These are phyloP conservation scores for Spiromastix sp. DNA, from an alignment of 2,329 filamentous ascomycete genomes.

Conservation along the genomic window DNA sequence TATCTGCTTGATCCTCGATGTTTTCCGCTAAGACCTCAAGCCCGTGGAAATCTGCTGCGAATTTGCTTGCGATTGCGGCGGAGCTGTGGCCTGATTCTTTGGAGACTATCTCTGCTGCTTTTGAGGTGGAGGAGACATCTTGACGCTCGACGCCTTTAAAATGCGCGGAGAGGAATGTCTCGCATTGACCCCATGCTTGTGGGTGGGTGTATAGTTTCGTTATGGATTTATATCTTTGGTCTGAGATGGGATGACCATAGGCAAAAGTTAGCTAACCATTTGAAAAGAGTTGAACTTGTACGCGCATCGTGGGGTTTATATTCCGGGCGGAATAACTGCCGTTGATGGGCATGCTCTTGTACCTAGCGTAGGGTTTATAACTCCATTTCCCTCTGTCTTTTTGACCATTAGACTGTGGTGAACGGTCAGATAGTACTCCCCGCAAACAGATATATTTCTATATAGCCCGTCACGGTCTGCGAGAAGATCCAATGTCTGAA, in stretches of 20 bases:
- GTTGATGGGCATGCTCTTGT: no score
- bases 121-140: constrained; percentile 77
- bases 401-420: constrained; percentile 70
- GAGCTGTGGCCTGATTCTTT: constrained; percentile 49
- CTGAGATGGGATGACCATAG: constrained; percentile 5
- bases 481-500: constrained; percentile 80
- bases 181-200: constrained; percentile 90
- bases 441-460: constrained; percentile 62
- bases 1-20: constrained; percentile 37
- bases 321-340: no score
- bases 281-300: neutral
- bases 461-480: constrained; percentile 60
- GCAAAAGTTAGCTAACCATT: neutral
- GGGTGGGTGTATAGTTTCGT: constrained; percentile 82
- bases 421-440: constrained; percentile 77
- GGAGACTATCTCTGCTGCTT: constrained; percentile 66
- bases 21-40: constrained; percentile 54
- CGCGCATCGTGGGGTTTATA: neutral
- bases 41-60: constrained; percentile 58
- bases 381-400: no score
- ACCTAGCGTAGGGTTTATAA: no score
- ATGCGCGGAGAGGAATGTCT: constrained; percentile 57
- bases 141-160: constrained; percentile 67
- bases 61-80: constrained; percentile 68
- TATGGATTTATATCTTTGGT: constrained; percentile 46